These are phyloP conservation scores for Phytophthora sp. DNA, from an alignment of 352 stramenopile genomes.

Conservation along the genomic window DNA sequence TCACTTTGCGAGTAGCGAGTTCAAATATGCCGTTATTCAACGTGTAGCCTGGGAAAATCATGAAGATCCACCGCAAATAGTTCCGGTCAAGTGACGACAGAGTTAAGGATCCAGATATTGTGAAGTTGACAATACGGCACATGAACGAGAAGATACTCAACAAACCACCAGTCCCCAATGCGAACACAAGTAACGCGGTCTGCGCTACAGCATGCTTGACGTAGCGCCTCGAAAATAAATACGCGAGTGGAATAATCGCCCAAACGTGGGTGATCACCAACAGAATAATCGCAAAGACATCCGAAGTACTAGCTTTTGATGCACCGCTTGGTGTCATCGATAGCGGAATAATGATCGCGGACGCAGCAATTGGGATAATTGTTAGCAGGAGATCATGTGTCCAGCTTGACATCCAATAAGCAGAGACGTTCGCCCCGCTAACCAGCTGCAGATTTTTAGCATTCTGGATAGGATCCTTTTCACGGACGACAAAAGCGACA, in stretches of 20 bases:
- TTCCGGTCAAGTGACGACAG: constrained; percentile 66
- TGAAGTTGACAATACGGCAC: constrained; percentile 70
- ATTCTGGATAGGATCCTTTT: constrained; percentile 73
- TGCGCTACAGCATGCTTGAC: constrained; percentile 63
- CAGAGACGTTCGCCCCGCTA: constrained; percentile 52
- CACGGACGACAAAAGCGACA: constrained; percentile 67
- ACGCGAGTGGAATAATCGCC: constrained; percentile 64
- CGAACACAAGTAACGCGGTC: constrained; percentile 71
- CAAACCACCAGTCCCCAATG: constrained; percentile 58
- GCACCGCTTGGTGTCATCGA: constrained; percentile 30
- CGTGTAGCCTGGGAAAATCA: constrained; percentile 73
- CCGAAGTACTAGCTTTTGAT: constrained; percentile 19
- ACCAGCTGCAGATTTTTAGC: constrained; percentile 73
- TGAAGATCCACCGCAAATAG: constrained; percentile 76
- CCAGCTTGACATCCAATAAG: constrained; percentile 69
- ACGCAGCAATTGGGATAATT: constrained; percentile 37
- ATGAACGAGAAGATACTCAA: constrained; percentile 83
- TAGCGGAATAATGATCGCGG: constrained; percentile 44
- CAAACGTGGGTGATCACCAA: constrained; percentile 53
- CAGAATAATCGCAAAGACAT: constrained; percentile 46
- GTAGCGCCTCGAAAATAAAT: constrained; percentile 70
- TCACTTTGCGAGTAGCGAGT: constrained; percentile 72
- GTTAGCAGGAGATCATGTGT: constrained; percentile 59
- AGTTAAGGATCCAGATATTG: constrained; percentile 38
- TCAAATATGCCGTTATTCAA: constrained; percentile 79